phyloP scores from a whole-genome alignment of 2,329 filamentous ascomycete species.

The Monosporascus sp. region DNA sequence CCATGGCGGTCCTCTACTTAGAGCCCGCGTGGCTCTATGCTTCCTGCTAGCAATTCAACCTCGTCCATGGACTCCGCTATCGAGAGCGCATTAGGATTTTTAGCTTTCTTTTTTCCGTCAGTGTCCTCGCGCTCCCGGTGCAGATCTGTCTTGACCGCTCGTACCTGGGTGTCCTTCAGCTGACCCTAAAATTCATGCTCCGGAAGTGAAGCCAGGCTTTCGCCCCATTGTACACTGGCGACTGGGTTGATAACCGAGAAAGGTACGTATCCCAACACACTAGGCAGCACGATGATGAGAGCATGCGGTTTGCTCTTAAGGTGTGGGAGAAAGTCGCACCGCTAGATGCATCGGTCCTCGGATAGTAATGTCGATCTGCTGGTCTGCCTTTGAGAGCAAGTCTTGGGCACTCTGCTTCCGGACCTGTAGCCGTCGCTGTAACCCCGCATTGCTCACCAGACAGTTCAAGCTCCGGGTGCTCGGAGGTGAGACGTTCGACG shows the following conservation, averaged over 20 bases:
- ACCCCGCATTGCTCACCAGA: conserved; percentile 55
- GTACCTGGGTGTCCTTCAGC: conserved; percentile 36
- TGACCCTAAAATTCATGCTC: conserved; percentile 51
- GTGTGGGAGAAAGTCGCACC: conserved; percentile 42
- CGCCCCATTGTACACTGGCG: conserved; percentile 54
- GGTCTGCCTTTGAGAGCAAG: conserved; percentile 46
- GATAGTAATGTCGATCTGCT: conserved; percentile 56
- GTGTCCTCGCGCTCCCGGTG: conserved; percentile 52
- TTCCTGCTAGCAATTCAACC: not conserved
- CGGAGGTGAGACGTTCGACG: conserved; percentile 36
- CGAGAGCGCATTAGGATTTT: conserved; percentile 41
- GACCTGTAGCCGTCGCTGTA: conserved; percentile 49
- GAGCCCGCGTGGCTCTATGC: too few relatives aligned
- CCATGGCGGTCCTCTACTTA: too few relatives aligned
- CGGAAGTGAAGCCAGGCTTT: conserved; percentile 56
- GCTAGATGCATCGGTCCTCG: conserved; percentile 53
- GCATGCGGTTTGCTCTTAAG: conserved; percentile 37
- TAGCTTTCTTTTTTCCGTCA: conserved; percentile 54
- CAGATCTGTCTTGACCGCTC: conserved; percentile 47
- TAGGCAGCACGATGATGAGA: conserved; percentile 49
- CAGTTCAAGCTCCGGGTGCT: conserved; percentile 55
- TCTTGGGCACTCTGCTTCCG: conserved; percentile 30
- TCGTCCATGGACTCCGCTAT: conserved; percentile 52
- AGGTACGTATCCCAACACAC: conserved; percentile 48
- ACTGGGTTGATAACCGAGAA: conserved; percentile 51